Evolutionary conservation across 768 basidiomycete species (phyloP).

Genomic region (Atractiella rhizophila): DNA sequence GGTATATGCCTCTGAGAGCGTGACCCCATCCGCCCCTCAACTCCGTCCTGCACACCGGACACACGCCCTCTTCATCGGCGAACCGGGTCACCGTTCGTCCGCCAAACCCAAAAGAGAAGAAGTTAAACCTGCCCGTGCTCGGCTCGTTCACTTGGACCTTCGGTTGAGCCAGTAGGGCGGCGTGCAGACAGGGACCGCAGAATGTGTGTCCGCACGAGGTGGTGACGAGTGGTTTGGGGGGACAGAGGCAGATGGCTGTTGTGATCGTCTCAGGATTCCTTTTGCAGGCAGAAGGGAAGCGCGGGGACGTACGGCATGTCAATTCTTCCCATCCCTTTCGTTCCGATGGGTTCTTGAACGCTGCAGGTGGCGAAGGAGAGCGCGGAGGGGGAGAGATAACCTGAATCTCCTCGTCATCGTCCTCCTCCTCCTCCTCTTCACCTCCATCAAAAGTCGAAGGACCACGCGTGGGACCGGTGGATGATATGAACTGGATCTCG

Average conservation of each 20-base stretch:
- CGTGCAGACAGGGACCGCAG: slow-evolving; percentile 13
- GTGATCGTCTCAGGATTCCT: no score
- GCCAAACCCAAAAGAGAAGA: not conserved
- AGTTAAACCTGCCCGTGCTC: not conserved
- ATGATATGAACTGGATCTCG: no score
- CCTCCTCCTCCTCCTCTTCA: no score
- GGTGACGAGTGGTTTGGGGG: slow-evolving; percentile 11
- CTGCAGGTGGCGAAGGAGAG: no score
- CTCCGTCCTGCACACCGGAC: slow-evolving; percentile 11
- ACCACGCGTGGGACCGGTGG: no score
- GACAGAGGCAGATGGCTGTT: slow-evolving; percentile 13
- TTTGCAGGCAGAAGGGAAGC: no score
- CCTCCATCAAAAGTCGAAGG: no score
- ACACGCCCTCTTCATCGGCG: not conserved
- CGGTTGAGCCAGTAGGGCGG: slow-evolving; percentile 1
- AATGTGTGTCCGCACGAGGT: slow-evolving; percentile 13
- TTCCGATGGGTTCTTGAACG: no score
- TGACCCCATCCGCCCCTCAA: slow-evolving; percentile 13
- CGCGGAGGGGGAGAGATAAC: no score
- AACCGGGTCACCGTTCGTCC: not conserved
- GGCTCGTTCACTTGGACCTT: not conserved
- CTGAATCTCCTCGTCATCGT: no score
- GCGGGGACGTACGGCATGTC: no score
- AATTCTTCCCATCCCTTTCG: no score
- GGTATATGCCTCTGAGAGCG: slow-evolving; percentile 7